A percentile compares a stretch with the other conserved stretches of the same genome.
phyloP scores from a whole-genome alignment of 331 rosid genomes.

The Ulmus americana region DNA sequence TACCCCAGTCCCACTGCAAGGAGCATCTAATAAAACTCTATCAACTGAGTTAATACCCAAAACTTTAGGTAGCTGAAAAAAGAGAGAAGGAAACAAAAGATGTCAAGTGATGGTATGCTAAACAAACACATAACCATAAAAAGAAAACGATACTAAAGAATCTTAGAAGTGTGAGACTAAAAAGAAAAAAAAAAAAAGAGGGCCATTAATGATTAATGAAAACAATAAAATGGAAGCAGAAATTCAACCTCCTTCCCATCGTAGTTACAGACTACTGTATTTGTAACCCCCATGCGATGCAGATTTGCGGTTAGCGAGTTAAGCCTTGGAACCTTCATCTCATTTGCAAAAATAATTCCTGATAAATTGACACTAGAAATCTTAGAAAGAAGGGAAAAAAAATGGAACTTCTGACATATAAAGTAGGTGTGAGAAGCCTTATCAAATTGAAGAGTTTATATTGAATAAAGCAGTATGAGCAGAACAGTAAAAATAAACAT shows the following conservation, averaged over 20 bases:
- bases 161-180: not conserved
- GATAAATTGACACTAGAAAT: constrained; percentile 18
- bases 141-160: not conserved
- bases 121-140: not conserved
- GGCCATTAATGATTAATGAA: not conserved
- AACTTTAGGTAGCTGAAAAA: constrained; percentile 77
- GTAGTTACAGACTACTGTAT: constrained; percentile 80
- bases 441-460: too few species aligned
- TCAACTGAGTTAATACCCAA: constrained; percentile 66
- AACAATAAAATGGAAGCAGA: not conserved
- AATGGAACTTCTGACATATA: not conserved
- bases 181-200: not conserved
- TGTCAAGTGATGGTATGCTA: not conserved
- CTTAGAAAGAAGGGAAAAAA: constrained; percentile 1
- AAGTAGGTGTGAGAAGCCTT: not conserved
- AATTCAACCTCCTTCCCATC: constrained; percentile 78
- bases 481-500: too few species aligned
- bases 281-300: constrained; percentile 92
- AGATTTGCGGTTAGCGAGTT: constrained; percentile 88
- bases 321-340: constrained; percentile 80
- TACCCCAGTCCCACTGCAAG: constrained; percentile 99
- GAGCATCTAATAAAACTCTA: constrained; percentile 90
- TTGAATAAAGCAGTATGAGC: too few species aligned
- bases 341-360: constrained; percentile 88
- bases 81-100: constrained; percentile 9